Conservation (phyloP, 331 rosid genomes). For the Malus hybrid region DNA sequence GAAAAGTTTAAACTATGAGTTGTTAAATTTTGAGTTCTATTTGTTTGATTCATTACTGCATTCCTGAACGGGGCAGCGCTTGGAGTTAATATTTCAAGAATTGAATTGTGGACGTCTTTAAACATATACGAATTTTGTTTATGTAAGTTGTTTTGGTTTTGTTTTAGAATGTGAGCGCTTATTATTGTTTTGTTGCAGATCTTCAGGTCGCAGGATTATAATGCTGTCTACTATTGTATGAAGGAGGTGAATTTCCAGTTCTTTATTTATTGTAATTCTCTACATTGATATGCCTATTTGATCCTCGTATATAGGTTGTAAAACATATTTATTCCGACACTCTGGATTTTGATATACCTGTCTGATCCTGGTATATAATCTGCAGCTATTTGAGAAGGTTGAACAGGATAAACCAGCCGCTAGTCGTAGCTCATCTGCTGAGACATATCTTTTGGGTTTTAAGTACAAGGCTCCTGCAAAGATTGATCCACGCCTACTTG, state of each 20-base stretch:
- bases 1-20: not conserved
- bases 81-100: not conserved
- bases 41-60: not conserved
- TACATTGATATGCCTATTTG: not conserved
- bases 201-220: constrained; percentile 94
- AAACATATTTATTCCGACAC: too few species aligned
- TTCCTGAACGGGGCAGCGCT: not conserved
- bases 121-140: not conserved
- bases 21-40: not conserved
- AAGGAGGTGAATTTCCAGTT: constrained; percentile 34
- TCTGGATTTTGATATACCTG: not conserved
- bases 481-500: constrained; percentile 75
- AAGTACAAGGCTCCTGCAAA: constrained; percentile 77
- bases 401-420: constrained; percentile 73
- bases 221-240: constrained; percentile 65
- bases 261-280: not conserved
- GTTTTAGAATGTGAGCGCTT: not conserved
- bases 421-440: constrained; percentile 56
- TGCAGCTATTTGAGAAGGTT: constrained; percentile 78
- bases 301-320: constrained; percentile 10
- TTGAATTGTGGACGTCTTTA: not conserved
- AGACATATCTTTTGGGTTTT: constrained; percentile 45
- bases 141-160: not conserved
- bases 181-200: constrained; percentile 32
- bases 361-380: not conserved